A percentile compares a stretch with the other conserved stretches of the same genome.
Conservation (phyloP, 2,329 filamentous ascomycete species). For the Botrytis pseudocinerea region DNA sequence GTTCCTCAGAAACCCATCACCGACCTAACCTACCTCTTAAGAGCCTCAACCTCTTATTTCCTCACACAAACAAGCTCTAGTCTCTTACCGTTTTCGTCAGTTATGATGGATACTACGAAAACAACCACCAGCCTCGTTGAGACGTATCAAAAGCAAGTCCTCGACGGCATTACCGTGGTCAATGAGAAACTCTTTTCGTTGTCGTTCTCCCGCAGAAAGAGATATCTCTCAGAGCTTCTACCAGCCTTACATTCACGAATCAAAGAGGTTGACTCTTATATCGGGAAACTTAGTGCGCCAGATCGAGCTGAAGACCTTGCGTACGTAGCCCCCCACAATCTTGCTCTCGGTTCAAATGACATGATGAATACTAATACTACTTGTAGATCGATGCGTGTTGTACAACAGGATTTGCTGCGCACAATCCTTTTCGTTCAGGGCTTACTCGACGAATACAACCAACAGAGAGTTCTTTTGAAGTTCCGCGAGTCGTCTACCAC, state of each 20-base stretch:
- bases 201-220: neutral
- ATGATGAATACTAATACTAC: neutral
- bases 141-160: neutral
- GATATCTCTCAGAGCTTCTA: neutral
- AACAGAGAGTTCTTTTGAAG: neutral
- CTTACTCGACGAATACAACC: neutral
- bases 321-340: neutral
- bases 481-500: neutral
- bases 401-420: neutral
- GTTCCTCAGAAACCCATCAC: neutral
- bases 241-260: neutral
- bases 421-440: neutral
- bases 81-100: neutral
- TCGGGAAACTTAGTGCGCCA: neutral
- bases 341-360: rapidly evolving
- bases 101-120: neutral
- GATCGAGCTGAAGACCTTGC: neutral
- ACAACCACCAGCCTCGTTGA: neutral
- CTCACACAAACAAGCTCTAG: neutral
- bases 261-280: neutral
- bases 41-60: neutral
- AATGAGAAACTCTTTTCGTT: neutral
- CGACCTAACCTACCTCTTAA: neutral
- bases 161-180: neutral
- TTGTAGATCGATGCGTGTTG: neutral